Evolutionary conservation across 768 basidiomycete genomes (phyloP), one percentile per base, ranked within the genome.

Genomic region (Russula sp.): DNA sequence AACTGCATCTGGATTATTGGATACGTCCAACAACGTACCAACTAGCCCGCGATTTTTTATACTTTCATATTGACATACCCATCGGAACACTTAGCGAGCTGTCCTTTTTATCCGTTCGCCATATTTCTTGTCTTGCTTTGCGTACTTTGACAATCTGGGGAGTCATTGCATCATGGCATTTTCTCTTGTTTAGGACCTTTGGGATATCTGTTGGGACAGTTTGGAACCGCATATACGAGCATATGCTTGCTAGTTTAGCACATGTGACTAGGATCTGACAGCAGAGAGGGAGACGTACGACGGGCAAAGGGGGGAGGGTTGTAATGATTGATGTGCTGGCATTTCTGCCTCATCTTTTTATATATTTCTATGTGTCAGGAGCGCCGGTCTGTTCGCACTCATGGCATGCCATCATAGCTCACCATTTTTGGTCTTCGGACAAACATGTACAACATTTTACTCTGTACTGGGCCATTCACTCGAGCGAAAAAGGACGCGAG

Each of bases 211-310:
- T 44, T 58, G 20, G 31, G 44, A 32, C n/a, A n/a, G n/a, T 34
- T 53, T 35, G 10, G 47, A 47, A 48, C 37, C 34, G 31, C 52
- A 63, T 55, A 48, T 54, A 20, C 31, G 35, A 16, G n/a, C 4
- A 34, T 35, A 37, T 37, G 42, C 22, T 48, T 57, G 49, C 61
- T 57, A 52, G 42, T 63, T 59, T 22, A n/a, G 31, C 49, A 27
- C n/a, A 48, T 31, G 11, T 44, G 49, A 62, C 22, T 35, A 5
- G 18, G 11, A 51, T 31, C 32, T 44, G 16, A 42, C 18, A 14
- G 54, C 16, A n/a, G 47, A 3, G 53, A 3, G 53, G 42, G 62
- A 40, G 18, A 20, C 20, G 13, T 18, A 18, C 4, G 50, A 6
- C 22, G 18, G 40, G 55, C 6, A 40, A 50, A 16, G 47, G 22